Base-by-base conservation (phyloP, 345 rosid genomes). In the Bruguiera parviflora region DNA sequence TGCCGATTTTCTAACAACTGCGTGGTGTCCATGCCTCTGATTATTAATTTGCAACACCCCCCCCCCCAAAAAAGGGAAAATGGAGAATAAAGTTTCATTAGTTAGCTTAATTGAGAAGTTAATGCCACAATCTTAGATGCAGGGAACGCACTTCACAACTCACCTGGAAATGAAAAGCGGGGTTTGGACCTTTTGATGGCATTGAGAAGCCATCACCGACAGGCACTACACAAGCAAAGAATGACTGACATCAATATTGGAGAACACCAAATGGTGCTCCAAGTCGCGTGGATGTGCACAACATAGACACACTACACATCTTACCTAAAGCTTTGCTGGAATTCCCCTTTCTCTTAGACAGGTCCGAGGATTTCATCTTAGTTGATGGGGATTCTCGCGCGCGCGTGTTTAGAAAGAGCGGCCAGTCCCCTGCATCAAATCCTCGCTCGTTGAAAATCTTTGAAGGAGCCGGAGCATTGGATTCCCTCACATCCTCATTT, bases 111-210 rank as follows among this genome's bases (percentile, higher is more conserved):
- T 2, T 39, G 10, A 39, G 46, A 11, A 9, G 10, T 39, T 39
- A 39, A 11, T 9, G 46, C 15, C 15, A 39, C 3, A 39, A 39
- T 39, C 46, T 37, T 37, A 37, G 43, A 37, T 37, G 43, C 43
- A 39, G 46, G 16, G 46, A 11, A 39, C 13, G 46, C 46, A 4
- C 10, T 39, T 39, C 10, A 11, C 46, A 39, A 39, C 46, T 70
- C 27, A 82, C 89, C 82, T 87, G 89, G 55, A 87, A 87, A 67
- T 83, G 85, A 68, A 87, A 87, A 3, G 65, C 67, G 4, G 89
- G 80, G 64, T 69, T 82, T 27, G 77, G 66, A 66, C 21, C 63
- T 58, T 72, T 85, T 3, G 84, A 63, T 31, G 29, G 70, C 49
- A 22, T 61, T 15, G 87, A 65, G 33, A 71, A 25, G 63, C 79